phyloP scores from a whole-genome alignment of 371 early-diverging fungal genomes.

The Gilbertella persicaria region DNA sequence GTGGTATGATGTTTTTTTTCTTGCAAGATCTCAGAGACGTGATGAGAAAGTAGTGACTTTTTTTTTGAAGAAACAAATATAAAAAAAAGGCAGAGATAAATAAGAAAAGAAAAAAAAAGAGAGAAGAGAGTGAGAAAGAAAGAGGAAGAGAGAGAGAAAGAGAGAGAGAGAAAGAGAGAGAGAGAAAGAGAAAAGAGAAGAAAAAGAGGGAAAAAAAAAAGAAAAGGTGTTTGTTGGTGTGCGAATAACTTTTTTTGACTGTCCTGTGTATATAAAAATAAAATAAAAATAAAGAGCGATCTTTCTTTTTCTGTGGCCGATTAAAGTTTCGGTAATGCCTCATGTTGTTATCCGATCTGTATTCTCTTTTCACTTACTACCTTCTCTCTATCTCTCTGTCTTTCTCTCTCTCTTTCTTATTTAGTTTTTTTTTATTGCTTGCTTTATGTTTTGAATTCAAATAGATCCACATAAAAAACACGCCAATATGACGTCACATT shows the following conservation, averaged over 20 bases:
- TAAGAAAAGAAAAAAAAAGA: conserved; percentile 1
- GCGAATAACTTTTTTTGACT: conserved; percentile 7
- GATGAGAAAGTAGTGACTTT: background rate
- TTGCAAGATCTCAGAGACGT: background rate
- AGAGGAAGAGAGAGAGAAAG: conserved; percentile 10
- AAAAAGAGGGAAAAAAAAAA: conserved; percentile 8
- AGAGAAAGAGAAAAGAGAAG: conserved; percentile 21
- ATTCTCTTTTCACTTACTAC: too few species aligned
- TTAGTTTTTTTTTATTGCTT: background rate
- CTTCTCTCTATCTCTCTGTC: too few species aligned
- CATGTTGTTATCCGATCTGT: background rate
- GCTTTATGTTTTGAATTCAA: background rate
- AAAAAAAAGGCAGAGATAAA: conserved; percentile 1
- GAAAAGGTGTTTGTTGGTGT: conserved; percentile 5
- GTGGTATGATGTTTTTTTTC: conserved; percentile 8
- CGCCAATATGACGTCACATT: background rate
- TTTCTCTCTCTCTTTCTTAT: too few species aligned
- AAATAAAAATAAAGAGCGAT: conserved; percentile 15
- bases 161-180: conserved; percentile 5
- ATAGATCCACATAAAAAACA: background rate
- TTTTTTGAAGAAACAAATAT: background rate
- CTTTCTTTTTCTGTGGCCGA: conserved; percentile 16
- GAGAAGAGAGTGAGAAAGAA: conserved; percentile 6
- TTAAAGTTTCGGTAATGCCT: conserved; percentile 28
- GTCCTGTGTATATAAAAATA: conserved; percentile 5